Base-by-base conservation (phyloP, 495 filamentous ascomycete genomes). In the Alectoria sarmentosa region DNA sequence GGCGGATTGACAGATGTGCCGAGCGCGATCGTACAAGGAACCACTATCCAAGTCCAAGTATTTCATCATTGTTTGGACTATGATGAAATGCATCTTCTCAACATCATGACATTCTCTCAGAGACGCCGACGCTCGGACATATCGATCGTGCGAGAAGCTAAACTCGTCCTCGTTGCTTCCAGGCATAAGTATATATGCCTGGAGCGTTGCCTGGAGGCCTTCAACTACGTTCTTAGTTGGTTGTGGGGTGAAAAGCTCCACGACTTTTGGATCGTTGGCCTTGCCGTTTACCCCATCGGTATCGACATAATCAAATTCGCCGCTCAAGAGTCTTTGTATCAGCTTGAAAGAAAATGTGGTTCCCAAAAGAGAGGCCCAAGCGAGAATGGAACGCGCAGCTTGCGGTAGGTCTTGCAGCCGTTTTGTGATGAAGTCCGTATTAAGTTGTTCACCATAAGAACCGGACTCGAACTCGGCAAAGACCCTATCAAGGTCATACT, bases 311-410 rank as follows among this genome's bases (percentile, higher is more conserved):
- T 85, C 76, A 62, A 86, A 88, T 67, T 88, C 85, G 57, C 84
- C 86, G 30, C 79, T 84, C 71, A 96, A 79, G 36, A 96, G 78
- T 71, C 81, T 86, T 72, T 89, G 89, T n/a, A 96, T 81, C 14
- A 96, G 72, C 4, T 80, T 84, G 69, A 95, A 96, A 0, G 89
- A 90, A 68, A 96, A 93, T 0, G 84, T 82, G 49, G 82, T 88
- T 8, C 91, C 90, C 30, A 96, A 70, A 10, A 96, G 76, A 19
- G 90, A 85, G 15, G 86, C 88, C 92, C 92, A 96, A n/a, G 89
- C 83, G 26, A 96, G 76, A 32, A 96, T 88, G n/a, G 85, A 83
- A 48, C 88, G 79, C 15, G 90, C 80, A 37, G 85, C 80, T n/a
- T 79, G 49, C 9, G 90, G 89, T 44, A 93, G 77, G 69, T 96